Percentiles rank a stretch among this genome's conserved stretches.
These are phyloP conservation scores for Eremothecium gossypii DNA, from an alignment of 1,139 yeast species.

Conservation along the genomic window DNA sequence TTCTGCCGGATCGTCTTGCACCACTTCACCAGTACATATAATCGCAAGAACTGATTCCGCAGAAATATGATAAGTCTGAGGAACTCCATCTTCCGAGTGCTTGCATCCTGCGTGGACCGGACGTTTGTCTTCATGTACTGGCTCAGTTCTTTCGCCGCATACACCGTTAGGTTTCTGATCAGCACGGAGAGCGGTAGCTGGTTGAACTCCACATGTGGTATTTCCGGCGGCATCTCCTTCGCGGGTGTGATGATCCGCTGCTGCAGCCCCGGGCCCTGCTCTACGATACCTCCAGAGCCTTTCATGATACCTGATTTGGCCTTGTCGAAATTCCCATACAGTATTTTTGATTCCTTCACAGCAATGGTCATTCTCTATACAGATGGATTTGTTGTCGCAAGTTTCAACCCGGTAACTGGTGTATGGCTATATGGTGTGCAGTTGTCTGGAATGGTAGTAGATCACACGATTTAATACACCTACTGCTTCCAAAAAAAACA, in stretches of 20 bases:
- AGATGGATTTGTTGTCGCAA: too few relatives aligned
- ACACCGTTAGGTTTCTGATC: constrained; percentile 28
- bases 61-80: constrained; percentile 58
- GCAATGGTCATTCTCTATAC: constrained; percentile 3
- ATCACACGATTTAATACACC: too few relatives aligned
- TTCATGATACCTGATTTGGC: background rate
- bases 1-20: constrained; percentile 49
- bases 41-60: constrained; percentile 72
- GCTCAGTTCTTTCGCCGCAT: constrained; percentile 27
- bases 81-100: constrained; percentile 57
- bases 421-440: too few relatives aligned
- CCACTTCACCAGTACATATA: constrained; percentile 86
- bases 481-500: too few relatives aligned
- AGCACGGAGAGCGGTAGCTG: constrained; percentile 27
- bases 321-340: constrained; percentile 1
- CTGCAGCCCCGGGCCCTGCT: constrained; percentile 1
- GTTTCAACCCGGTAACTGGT: too few relatives aligned
- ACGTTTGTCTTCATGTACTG: constrained; percentile 29
- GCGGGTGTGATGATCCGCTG: constrained; percentile 3
- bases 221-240: constrained; percentile 16
- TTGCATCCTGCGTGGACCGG: constrained; percentile 31
- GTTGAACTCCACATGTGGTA: constrained; percentile 31
- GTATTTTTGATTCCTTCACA: constrained; percentile 4
- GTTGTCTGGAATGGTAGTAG: too few relatives aligned
- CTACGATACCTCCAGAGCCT: background rate